Base-by-base conservation (phyloP, 352 stramenopile genomes). In the Hyaloperonospora brassicae region DNA sequence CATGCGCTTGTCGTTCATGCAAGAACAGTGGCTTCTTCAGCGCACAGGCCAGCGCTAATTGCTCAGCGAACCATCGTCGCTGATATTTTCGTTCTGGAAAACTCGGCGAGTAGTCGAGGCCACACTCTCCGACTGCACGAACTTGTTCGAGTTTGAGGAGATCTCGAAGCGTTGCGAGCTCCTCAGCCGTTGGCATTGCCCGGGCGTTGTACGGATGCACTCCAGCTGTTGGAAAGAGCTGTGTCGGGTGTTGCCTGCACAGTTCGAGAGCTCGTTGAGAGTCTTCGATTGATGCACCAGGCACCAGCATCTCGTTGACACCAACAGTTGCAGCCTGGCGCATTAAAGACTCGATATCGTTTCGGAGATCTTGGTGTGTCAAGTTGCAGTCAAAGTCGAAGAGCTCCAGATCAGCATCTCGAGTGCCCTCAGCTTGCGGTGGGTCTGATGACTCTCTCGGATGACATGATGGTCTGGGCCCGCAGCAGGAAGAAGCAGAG, bases 381-480 rank as follows among this genome's bases (percentile, higher is more conserved):
- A 92, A 60, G 40, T 92, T 92, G 66, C 77, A 88, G 54, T 92
- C 79, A 55, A 92, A 85, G 61, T 92, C 82, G 49, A 92, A 89
- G 11, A 89, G 67, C 17, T 68, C 59, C 41, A 65, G 39, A 48
- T 22, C 11, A 4, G 27, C 12, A 38, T 49, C 30, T 30, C 27
- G 27, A 34, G 8, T 34, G 8, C 27, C 4, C 35, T 55, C 36
- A 12, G 44, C 41, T 30, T 40, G 35, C 10, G 25, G 17, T 17
- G 2, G 8, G 50, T 50, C 50, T 64, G 31, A 6, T 17, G 8
- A 8, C 45, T 47, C 55, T 63, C 58, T 59, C 0, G 40, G 8
- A 30, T 23, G 2, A 55, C 50, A 47, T 0, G 48, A 47, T 0
- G 48, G 23, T 23, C 45, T 24, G 2, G 49, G 4, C 38, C 64